Conservation (phyloP, 129 eudicot genomes). For the Flaveria ramosissima region DNA sequence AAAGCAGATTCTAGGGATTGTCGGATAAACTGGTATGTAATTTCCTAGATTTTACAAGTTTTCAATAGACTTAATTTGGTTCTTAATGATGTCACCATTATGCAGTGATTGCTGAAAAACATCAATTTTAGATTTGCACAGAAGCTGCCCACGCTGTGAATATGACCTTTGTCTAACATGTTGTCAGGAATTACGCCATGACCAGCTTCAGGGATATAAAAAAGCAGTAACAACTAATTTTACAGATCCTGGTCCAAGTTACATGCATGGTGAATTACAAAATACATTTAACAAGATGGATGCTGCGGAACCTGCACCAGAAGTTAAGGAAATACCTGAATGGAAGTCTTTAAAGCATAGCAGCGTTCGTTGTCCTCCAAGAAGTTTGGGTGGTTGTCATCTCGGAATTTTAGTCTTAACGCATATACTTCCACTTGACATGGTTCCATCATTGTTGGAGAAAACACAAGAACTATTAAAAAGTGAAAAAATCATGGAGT, state of each 20-base stretch:
- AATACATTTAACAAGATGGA: background rate
- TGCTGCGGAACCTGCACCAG: background rate
- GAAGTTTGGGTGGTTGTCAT: slow-evolving; percentile 52
- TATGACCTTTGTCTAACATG: slow-evolving; percentile 65
- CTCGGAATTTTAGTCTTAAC: slow-evolving; percentile 43
- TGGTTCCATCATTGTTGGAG: slow-evolving; percentile 42
- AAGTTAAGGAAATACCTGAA: slow-evolving; percentile 21
- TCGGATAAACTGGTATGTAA: slow-evolving; percentile 52
- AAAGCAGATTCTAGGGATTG: slow-evolving; percentile 31
- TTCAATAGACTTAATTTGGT: background rate
- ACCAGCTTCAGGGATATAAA: slow-evolving; percentile 38
- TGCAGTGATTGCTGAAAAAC: slow-evolving; percentile 67
- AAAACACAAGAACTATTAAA: slow-evolving; percentile 37
- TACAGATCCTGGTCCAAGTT: slow-evolving; percentile 25
- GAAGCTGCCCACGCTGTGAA: slow-evolving; percentile 50
- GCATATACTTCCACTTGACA: slow-evolving; percentile 18
- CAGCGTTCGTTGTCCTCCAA: slow-evolving; percentile 51
- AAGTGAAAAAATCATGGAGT: background rate
- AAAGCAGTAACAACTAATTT: slow-evolving; percentile 30
- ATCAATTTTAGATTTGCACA: slow-evolving; percentile 48
- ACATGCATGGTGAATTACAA: slow-evolving; percentile 47
- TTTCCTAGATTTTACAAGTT: background rate
- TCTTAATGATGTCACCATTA: slow-evolving; percentile 15
- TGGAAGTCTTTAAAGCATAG: slow-evolving; percentile 54
- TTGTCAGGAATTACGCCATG: slow-evolving; percentile 62